phyloP scores from a whole-genome alignment of 306 rosid genomes.

The Luffa acutangula region DNA sequence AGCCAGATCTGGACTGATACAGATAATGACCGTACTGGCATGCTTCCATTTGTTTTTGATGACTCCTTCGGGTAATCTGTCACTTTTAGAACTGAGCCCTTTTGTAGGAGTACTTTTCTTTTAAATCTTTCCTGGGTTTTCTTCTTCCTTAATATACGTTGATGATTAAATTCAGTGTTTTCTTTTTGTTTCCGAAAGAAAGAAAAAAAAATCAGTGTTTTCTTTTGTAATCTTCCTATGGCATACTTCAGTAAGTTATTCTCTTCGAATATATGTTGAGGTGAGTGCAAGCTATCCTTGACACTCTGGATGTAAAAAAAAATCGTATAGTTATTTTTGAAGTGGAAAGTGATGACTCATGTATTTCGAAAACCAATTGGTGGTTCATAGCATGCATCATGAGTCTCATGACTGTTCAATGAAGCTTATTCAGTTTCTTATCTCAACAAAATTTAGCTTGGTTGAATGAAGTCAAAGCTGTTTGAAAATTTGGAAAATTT shows the following conservation, averaged over 20 bases:
- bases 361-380: neutral
- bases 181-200: neutral
- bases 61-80: constrained; percentile 74
- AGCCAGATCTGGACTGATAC: constrained; percentile 97
- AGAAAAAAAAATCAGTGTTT: neutral
- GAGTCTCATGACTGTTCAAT: neutral
- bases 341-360: neutral
- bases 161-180: neutral
- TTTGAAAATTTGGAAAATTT: neutral
- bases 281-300: neutral
- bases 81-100: neutral
- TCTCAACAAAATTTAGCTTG: neutral
- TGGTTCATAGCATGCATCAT: neutral
- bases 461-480: neutral
- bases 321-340: neutral
- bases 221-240: neutral
- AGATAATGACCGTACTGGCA: constrained; percentile 77
- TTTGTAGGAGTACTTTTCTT: neutral
- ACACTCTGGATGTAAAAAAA: neutral
- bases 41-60: constrained; percentile 94
- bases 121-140: neutral
- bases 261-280: neutral
- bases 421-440: neutral
- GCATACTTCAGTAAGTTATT: neutral
- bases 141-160: neutral